Percentiles rank a stretch among this genome's conserved stretches.
Evolutionary conservation across 805 yeast genomes (phyloP).

Genomic region (Pichia thaimueangensis): DNA sequence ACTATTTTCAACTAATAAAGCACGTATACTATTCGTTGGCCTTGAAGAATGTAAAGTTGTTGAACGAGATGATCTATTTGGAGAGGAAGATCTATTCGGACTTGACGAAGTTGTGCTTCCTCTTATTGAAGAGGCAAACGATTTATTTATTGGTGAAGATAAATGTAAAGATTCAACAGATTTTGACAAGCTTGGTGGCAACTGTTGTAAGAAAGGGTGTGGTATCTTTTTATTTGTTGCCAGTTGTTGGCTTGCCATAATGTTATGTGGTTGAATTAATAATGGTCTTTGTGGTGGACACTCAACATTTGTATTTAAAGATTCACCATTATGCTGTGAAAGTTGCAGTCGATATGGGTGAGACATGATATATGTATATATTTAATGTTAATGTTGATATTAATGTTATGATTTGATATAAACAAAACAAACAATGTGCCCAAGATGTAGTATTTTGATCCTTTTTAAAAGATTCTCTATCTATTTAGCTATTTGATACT

Average conservation of each 20-base stretch:
- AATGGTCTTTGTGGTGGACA: background rate
- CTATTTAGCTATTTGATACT: too few relatives aligned
- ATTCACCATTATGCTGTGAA: background rate
- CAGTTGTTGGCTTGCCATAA: conserved; percentile 3
- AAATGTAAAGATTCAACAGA: conserved; percentile 10
- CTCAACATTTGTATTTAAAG: background rate
- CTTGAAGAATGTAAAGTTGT: background rate
- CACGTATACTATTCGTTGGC: background rate
- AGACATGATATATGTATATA: conserved; percentile 2
- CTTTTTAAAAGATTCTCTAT: too few relatives aligned
- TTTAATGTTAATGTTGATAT: too few relatives aligned
- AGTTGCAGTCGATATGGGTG: conserved; percentile 12
- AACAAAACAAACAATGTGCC: background rate
- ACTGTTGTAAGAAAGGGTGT: conserved; percentile 13
- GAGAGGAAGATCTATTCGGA: background rate
- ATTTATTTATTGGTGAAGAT: conserved; percentile 2
- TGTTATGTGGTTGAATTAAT: conserved; percentile 8
- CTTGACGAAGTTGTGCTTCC: conserved; percentile 1
- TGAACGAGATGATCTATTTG: background rate
- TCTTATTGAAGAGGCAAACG: background rate
- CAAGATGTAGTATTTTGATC: too few relatives aligned
- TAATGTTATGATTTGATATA: background rate
- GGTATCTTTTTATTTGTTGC: background rate
- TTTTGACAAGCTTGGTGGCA: conserved; percentile 10
- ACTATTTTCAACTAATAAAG: background rate